Evolutionary conservation across 2,329 filamentous ascomycete genomes (phyloP), one percentile per base, ranked within the genome.

Genomic region (Colletotrichum lini): DNA sequence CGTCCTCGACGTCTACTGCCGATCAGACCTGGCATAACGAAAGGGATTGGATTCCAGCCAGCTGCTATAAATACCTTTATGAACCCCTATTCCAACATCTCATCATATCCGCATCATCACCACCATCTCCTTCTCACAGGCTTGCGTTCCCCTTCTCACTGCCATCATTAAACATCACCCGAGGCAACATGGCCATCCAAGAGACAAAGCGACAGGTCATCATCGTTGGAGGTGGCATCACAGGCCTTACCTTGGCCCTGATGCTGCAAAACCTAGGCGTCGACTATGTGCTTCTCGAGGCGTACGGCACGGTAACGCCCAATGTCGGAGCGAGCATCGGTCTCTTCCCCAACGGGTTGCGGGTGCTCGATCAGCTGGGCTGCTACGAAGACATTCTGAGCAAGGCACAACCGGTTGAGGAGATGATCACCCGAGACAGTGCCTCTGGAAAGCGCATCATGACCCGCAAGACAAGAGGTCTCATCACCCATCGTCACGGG

Each of bases 281-380:
- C 65, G 82, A 88, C 72, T 89, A 84, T 74, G 69, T 87, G 2
- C 67, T 89, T 0, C 79, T 90, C 0, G 87, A 90, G 72, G 77
- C 78, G 0, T 77, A 84, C 56, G 35, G 70, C 0, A 75, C 80
- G 0, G 82, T 88, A 26, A 82, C 82, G 0, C 85, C 86, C 0
- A 78, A 82, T 23, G 77, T 84, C 0, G 87, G 88, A 0, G 86
- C 86, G 0, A 83, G 81, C 4, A 85, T 90, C 38, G 84, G 80
- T 1, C 73, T 89, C 0, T 71, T 81, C 0, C 79, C 86, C 0
- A 80, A 84, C 21, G 84, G 84, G 0, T 67, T 77, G 4, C 79
- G 83, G 0, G 83, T 89, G 8, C 75, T 88, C 0, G 86, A 88
- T 61, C 88, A 90, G 75, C 75, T 89, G 0, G 86, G 85, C 0